Evolutionary conservation across 371 early-diverging fungal genomes (phyloP), one percentile per base, ranked within the genome.

Genomic region (Catenaria anguillulae): DNA sequence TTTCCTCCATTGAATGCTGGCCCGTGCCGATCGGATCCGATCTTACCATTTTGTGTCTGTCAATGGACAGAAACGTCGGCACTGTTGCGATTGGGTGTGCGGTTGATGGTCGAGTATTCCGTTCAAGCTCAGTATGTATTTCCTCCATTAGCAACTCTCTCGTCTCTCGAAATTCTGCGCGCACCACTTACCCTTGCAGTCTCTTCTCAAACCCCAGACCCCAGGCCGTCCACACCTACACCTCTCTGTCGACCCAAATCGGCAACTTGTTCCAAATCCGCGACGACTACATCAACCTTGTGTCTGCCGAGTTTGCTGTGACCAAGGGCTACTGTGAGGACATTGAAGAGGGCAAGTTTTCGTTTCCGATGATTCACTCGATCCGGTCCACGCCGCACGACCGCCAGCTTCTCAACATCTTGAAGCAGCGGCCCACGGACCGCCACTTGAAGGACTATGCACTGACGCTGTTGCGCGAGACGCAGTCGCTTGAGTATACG

Each of bases 311-410:
- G 10, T 55, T 62, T 33, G 75, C 85, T 12, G 81, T 87, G 50
- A 88, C 86, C 74, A 97, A 97, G 69, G 95, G 96, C 29, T 97
- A 88, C 69, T 93, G 93, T 64, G 96, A 97, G 73, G 98, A 97
- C 68, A 69, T 97, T 64, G 92, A 93, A 0, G 98, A 97, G 73
- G 98, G 98, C 66, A 97, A 97, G 72, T 97, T 93, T 71, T 93
- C 94, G 13, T 96, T 88, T 66, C 92, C 92, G 1, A 83, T 96
- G 63, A 88, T 93, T 26, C 93, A 91, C 65, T 84, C 87, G 19
- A 88, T 94, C 55, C 80, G 82, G 0, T 64, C 76, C 0, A 77
- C 84, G 50, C 72, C 82, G 4, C 67, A 66, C 54, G 84, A 80
- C 62, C 76, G 81, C 10, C 86, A 87, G 68, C 68, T 92, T 31